Percentiles rank a stretch among this genome's conserved stretches.
Conservation (phyloP, 2,329 filamentous ascomycete genomes). For the Epicoccum sorghinum region DNA sequence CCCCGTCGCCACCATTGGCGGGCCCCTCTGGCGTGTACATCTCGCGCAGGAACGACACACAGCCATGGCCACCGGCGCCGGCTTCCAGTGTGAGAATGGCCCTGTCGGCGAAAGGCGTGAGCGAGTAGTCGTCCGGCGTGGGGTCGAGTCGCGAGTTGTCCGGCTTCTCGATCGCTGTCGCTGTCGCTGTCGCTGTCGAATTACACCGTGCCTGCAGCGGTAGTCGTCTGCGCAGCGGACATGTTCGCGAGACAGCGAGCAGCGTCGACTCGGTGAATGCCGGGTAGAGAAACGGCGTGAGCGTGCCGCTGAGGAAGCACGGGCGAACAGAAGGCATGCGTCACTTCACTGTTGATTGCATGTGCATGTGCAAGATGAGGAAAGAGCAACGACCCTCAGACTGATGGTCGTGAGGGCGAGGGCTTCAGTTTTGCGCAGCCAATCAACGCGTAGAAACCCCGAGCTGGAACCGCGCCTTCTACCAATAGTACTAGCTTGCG, state of each 20-base stretch:
- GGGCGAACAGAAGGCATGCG: constrained; percentile 42
- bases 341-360: constrained; percentile 18
- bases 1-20: constrained; percentile 93
- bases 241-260: constrained; percentile 28
- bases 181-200: constrained; percentile 29
- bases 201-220: constrained; percentile 35
- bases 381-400: not conserved
- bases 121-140: constrained; percentile 79
- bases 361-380: not conserved
- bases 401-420: constrained; percentile 6
- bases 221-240: constrained; percentile 20
- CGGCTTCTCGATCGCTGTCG: constrained; percentile 25
- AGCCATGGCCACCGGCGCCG: constrained; percentile 85
- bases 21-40: constrained; percentile 88
- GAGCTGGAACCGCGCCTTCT: not conserved
- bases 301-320: constrained; percentile 40
- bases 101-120: constrained; percentile 84
- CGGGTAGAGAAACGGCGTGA: constrained; percentile 56
- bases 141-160: constrained; percentile 68
- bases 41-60: constrained; percentile 91
- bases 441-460: constrained; percentile 16
- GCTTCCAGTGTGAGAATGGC: constrained; percentile 78
- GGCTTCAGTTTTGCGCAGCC: constrained; percentile 20
- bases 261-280: constrained; percentile 40
- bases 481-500: not conserved